These are phyloP conservation scores for Claviceps sorghi DNA, from an alignment of 2,329 filamentous ascomycete genomes.

Conservation along the genomic window DNA sequence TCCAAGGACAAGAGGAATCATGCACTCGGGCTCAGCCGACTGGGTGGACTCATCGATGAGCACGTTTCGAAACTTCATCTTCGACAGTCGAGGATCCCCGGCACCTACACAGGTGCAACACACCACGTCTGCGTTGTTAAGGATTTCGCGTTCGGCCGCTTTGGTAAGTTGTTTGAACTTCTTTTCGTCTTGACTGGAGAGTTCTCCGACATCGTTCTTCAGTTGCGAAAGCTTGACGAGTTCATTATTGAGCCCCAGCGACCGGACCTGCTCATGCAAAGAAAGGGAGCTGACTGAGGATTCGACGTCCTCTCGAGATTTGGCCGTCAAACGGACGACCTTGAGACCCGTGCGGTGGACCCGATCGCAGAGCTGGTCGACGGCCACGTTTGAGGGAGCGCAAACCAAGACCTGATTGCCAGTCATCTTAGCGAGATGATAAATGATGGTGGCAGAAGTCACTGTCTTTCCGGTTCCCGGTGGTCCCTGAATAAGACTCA, in stretches of 20 bases:
- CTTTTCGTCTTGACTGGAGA: constrained; percentile 94
- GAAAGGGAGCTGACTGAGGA: constrained; percentile 95
- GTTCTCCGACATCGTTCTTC: constrained; percentile 78
- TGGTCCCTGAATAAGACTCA: constrained; percentile 92
- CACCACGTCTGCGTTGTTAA: constrained; percentile 91
- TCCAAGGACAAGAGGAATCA: constrained; percentile 92
- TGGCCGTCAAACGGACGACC: constrained; percentile 94
- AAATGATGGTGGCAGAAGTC: constrained; percentile 96
- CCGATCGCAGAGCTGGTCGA: constrained; percentile 94
- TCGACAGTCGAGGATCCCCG: constrained; percentile 83
- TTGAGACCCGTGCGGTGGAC: constrained; percentile 91
- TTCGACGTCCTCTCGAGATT: constrained; percentile 96
- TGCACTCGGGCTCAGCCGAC: constrained; percentile 94
- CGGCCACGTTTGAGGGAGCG: constrained; percentile 93
- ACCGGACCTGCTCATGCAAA: constrained; percentile 89
- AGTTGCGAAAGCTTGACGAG: constrained; percentile 83
- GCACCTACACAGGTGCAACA: constrained; percentile 98
- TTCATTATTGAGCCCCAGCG: constrained; percentile 93
- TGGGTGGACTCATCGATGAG: constrained; percentile 97
- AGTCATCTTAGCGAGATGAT: constrained; percentile 90
- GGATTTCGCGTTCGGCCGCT: constrained; percentile 84
- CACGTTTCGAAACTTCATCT: constrained; percentile 97
- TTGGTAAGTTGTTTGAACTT: constrained; percentile 94
- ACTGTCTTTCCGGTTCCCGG: constrained; percentile 97
- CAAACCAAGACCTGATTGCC: constrained; percentile 91